Evolutionary conservation across 352 stramenopile genomes (phyloP), one percentile per base, ranked within the genome.

Genomic region (Globisporangium rhizosaccharum): DNA sequence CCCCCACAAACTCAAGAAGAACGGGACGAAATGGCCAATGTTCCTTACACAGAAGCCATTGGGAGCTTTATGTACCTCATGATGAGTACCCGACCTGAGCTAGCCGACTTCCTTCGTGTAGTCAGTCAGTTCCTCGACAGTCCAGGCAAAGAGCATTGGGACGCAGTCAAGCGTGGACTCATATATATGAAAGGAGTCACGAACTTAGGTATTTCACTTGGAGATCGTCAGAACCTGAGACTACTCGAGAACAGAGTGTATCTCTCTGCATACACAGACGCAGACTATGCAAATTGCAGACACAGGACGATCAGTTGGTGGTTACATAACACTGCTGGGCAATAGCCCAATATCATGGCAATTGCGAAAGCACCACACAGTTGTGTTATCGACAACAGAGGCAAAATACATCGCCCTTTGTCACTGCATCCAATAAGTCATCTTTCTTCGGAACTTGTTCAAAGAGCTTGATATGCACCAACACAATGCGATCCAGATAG

Each of bases 301-400:
- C 51, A 72, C 61, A 33, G 20, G 62, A 18, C 52, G 62, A 3
- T 60, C 45, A 55, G 23, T 53, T 68, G 65, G 61, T 11, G 57
- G 60, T 26, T 67, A 59, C 23, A 53, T 63, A 10, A 67, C 63
- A 0, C 49, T 62, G 10, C 50, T 66, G 39, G 45, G 54, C 23
- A 55, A 49, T 20, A 65, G 53, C 25, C 57, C 61, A 33, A 67
- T 67, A 12, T 70, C 62, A 12, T 62, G 61, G 65, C 28, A 63
- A 14, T 61, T 57, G 11, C 51, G 58, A 17, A 69, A 68, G 25
- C 54, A 69, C 18, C 59, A 67, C 51, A 63, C 55, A 8, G 61
- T 72, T 2, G 51, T 72, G 33, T n/a, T 75, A n/a, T 67, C 57
- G 4, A 71, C 63, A 47, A 63, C 63, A 50, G 50, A 70, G 30